A percentile compares a stretch with the other conserved stretches of the same genome.
These are phyloP conservation scores for Exserohilum turcica DNA, from an alignment of 2,329 filamentous ascomycete species.

Conservation along the genomic window DNA sequence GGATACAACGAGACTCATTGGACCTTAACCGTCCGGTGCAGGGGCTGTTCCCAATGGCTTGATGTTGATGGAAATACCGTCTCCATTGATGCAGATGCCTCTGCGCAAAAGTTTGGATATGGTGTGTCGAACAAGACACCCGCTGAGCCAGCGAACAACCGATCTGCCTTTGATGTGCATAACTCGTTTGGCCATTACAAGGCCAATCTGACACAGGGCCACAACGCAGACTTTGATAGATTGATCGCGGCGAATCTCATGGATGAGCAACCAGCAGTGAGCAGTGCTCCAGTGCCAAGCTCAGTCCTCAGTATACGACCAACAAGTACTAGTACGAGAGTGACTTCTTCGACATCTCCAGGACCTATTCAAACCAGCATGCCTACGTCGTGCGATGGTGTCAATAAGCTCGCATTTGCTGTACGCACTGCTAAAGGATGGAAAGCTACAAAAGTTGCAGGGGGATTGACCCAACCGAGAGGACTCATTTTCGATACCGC, in stretches of 20 bases:
- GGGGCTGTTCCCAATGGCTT: constrained; percentile 38
- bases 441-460: constrained; percentile 47
- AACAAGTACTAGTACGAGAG: constrained; percentile 24
- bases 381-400: constrained; percentile 28
- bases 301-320: constrained; percentile 15
- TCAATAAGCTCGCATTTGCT: constrained; percentile 24
- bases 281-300: constrained; percentile 10
- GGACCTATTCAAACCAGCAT: constrained; percentile 25
- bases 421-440: constrained; percentile 29
- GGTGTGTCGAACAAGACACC: constrained; percentile 26
- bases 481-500: constrained; percentile 48
- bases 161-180: constrained; percentile 40
- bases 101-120: constrained; percentile 33
- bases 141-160: constrained; percentile 37
- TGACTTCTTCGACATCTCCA: constrained; percentile 13
- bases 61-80: constrained; percentile 32
- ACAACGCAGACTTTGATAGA: constrained; percentile 32
- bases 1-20: constrained; percentile 41
- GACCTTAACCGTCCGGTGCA: constrained; percentile 39
- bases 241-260: constrained; percentile 33
- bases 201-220: constrained; percentile 31
- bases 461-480: constrained; percentile 47
- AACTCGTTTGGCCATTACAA: constrained; percentile 35
- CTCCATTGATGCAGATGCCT: constrained; percentile 24
- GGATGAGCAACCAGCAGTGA: constrained; percentile 22